Base-by-base conservation (phyloP, 768 basidiomycete species). In the Phanerochaete sordida region DNA sequence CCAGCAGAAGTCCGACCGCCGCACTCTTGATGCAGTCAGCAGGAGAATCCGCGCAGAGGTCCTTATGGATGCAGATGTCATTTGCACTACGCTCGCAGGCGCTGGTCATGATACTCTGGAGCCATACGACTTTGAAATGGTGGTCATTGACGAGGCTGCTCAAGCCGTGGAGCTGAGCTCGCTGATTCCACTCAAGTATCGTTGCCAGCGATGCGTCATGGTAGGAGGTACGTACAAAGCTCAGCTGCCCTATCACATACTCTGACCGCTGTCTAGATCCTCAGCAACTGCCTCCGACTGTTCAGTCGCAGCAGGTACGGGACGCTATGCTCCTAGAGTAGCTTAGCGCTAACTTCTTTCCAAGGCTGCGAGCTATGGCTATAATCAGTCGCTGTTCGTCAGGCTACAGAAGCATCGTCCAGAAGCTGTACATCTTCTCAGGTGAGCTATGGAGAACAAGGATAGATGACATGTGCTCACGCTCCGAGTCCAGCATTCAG, bases 141-240 rank as follows among this genome's bases (percentile, higher is more conserved):
- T 99, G 65, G 87, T 99, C 71, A 96, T 99, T 61, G 97, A 99
- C 68, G 97, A 99, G 73, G 97, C 97, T 1, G 96, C 96, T 0
- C 97, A 99, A 73, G 89, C 95, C 16, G 90, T 98, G 49, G 97
- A 99, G 73, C 80, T 98, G 44, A 94, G 92, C 64, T 93, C 96
- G 8, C 75, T 99, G 62, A 98, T 99, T 59, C 97, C 97, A 39
- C 78, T 99, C 62, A 97, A 91, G 72, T 98, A 93, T 73, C 82
- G 81, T 28, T 90, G 87, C 64, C 80, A 79, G 54, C 84, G 86
- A 30, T 97, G 93, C 68, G 85, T 98, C 59, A 87, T 99, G 86
- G 95, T 99, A 51, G 97, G 97, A 77, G 88, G 88, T 88, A 56
- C 59, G 75, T 45, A 4, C 4, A 43, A 43, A 6, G 19, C 8